Percentiles rank a stretch among this genome's conserved stretches.
These are phyloP conservation scores for Botrytis deweyae DNA, from an alignment of 2,329 filamentous ascomycete genomes.

Conservation along the genomic window DNA sequence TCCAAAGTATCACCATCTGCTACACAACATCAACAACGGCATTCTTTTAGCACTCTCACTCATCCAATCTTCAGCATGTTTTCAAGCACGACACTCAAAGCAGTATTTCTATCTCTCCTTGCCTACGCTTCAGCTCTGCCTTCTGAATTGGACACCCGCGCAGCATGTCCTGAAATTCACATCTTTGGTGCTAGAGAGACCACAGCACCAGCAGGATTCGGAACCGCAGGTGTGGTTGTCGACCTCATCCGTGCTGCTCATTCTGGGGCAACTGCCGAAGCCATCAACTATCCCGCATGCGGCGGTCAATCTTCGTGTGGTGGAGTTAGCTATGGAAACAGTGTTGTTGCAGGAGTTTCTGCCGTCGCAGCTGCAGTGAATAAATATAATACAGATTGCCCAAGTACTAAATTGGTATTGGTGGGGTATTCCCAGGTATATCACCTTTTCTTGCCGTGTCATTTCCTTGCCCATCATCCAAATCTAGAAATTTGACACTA, in stretches of 20 bases:
- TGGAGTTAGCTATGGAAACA: slow-evolving; percentile 58
- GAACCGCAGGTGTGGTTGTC: slow-evolving; percentile 49
- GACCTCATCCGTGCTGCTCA: slow-evolving; percentile 50
- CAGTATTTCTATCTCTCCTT: background rate
- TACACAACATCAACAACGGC: background rate
- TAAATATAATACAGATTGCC: slow-evolving; percentile 55
- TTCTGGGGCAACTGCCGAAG: slow-evolving; percentile 52
- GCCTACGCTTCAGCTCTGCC: slow-evolving; percentile 3
- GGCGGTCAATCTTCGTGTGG: slow-evolving; percentile 60
- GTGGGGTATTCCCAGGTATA: slow-evolving; percentile 62
- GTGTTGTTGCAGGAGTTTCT: slow-evolving; percentile 55
- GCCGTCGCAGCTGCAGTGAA: slow-evolving; percentile 62
- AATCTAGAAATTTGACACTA: slow-evolving; percentile 16
- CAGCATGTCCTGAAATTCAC: slow-evolving; percentile 47
- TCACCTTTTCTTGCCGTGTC: background rate
- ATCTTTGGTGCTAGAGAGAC: slow-evolving; percentile 54
- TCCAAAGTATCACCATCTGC: background rate
- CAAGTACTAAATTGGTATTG: slow-evolving; percentile 56
- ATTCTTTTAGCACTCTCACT: background rate
- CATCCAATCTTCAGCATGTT: background rate
- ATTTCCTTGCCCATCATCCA: background rate
- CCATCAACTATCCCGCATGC: slow-evolving; percentile 60
- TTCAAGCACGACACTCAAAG: background rate
- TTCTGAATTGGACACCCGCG: slow-evolving; percentile 26
- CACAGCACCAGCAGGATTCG: slow-evolving; percentile 50